Evolutionary conservation across 305 asterid species (phyloP), one percentile per base, ranked within the genome.

Genomic region (Stenogyne calaminthoides): DNA sequence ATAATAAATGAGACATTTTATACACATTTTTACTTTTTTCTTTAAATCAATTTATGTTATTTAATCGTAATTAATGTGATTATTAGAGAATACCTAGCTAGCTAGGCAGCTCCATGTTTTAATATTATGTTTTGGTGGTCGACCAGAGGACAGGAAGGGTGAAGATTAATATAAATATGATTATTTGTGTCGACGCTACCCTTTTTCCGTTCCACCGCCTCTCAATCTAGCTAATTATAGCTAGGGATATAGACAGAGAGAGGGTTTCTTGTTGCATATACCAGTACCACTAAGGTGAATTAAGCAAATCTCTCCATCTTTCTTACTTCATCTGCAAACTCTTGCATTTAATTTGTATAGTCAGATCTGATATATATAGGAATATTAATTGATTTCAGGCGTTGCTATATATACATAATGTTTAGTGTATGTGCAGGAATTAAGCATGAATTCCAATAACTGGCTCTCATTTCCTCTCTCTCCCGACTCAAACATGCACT

Each of bases 391-490:
- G 2, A 22, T 22, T 22, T 22, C 25, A 22, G 25, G 25, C 25
- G 25, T 22, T 22, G 25, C 1, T 22, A 22, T 22, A 2, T 22
- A 22, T 22, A 22, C 25, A 22, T 22, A 22, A 22, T 22, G 25
- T 22, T 22, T 22, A 22, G 1, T 22, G 25, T 22, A n/a, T n/a
- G n/a, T n/a, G n/a, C n/a, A n/a, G 25, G 2, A 69, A 10, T 42
- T 42, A 11, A 42, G 19, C 67, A 86, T 91, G 97, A 89, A 88
- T 80, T 85, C 97, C 70, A 88, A 88, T 81, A 91, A 91, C 77
- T 91, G 97, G 96, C 92, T 89, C 34, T 87, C 97, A 3, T 91
- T 91, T 69, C 97, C 97, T 57, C 86, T 89, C 49, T 89, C 96
- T 11, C 95, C 96, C 15, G 89, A 84, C 63, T 69, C 92, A 70